Evolutionary conservation across 768 basidiomycete species (phyloP).

Genomic region (Leccinum longicurvipes): DNA sequence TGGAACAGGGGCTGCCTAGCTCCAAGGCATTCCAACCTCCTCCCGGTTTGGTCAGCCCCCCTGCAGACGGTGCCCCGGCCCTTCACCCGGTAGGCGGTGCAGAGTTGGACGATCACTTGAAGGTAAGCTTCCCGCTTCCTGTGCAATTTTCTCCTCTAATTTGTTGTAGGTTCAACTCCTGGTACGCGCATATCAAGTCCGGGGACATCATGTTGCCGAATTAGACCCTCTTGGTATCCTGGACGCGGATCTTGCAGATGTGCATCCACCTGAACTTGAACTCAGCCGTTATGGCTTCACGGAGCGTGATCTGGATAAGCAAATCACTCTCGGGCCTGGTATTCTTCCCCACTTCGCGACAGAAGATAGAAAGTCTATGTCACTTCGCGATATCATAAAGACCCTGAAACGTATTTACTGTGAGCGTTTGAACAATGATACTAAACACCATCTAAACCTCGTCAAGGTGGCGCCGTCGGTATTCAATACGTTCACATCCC

Average conservation of each 20-base stretch:
- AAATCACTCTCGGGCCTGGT: conserved; percentile 92
- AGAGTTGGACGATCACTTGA: conserved; percentile 90
- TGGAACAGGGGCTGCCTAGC: conserved; percentile 83
- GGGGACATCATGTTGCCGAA: conserved; percentile 94
- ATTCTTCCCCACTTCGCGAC: conserved; percentile 94
- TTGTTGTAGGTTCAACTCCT: conserved; percentile 84
- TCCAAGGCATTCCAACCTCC: conserved; percentile 83
- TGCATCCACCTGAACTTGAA: conserved; percentile 84
- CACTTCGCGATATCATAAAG: conserved; percentile 86
- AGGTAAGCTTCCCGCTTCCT: conserved; percentile 47
- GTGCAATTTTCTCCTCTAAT: conserved; percentile 1
- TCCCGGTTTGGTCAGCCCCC: conserved; percentile 65
- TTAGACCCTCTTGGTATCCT: conserved; percentile 94
- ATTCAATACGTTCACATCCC: conserved; percentile 96
- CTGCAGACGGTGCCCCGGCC: conserved; percentile 78
- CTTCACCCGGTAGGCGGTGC: conserved; percentile 64
- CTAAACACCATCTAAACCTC: conserved; percentile 4
- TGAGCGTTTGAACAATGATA: conserved; percentile 38
- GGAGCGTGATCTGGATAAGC: conserved; percentile 90
- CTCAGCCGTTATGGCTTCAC: conserved; percentile 94
- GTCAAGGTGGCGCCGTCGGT: conserved; percentile 77
- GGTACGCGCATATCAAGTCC: conserved; percentile 97
- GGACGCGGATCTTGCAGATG: conserved; percentile 78
- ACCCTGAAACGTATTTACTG: conserved; percentile 92
- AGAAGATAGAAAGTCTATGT: conserved; percentile 83